Base-by-base conservation (phyloP, 2,329 filamentous ascomycete species). In the Mariannaea elegans region DNA sequence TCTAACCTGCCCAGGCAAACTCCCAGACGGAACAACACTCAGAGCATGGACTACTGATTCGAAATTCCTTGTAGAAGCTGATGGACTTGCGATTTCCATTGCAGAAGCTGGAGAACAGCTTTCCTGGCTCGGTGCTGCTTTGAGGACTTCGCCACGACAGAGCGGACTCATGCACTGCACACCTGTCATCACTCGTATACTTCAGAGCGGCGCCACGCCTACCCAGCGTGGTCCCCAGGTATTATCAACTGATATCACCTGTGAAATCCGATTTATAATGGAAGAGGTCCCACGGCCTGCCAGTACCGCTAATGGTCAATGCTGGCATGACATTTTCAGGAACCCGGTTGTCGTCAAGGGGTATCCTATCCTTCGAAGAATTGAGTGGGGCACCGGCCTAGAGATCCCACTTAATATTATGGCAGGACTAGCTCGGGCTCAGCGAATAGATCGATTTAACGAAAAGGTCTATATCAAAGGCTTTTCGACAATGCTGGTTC, bases 101-200 rank as follows among this genome's bases (percentile, higher is more conserved):
- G 59, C 39, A 31, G 59, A 64, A 16, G 32, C 46, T 14, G 59
- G 41, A 27, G 52, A 64, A 19, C 62, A 60, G 44, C 39, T 64
- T 21, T 59, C 46, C 2, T 64, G 62, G 62, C 47, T 64, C 21
- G 59, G 59, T 10, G 55, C 62, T 5, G 62, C 58, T 42, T 19
- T 64, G 2, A 48, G 55, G 19, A 13, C 48, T 9, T 62, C 62
- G 2, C 38, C 62, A 7, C 24, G 21, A 41, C 16, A 44, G 4
- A 21, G 16, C 12, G 56, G 55, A 13, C 12, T 53, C 16, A 39
- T 34, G 2, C 19, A 45, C 24, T 59, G 39, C 19, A 45, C 29
- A 7, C 52, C 58, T 18, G 12, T 4, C 10, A 56, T 61, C 13
- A 39, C 3, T 2, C 3, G 8, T 21, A 7, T 36, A 13, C 16